Percentiles rank a stretch among this genome's conserved stretches.
Evolutionary conservation across 257 asterid species (phyloP).

Genomic region (Solanum phureja): DNA sequence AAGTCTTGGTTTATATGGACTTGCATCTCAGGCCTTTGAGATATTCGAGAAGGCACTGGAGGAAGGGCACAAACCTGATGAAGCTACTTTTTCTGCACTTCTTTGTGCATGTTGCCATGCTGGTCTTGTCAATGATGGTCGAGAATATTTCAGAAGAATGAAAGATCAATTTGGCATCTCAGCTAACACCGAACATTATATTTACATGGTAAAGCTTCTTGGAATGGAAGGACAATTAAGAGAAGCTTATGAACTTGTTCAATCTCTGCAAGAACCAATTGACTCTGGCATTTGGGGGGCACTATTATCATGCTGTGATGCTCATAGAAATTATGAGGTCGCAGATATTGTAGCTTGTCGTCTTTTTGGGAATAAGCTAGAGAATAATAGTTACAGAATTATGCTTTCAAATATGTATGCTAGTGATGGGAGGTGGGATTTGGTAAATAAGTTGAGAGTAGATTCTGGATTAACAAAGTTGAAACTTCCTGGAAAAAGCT

Average conservation of each 20-base stretch:
- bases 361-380: constrained; percentile 18
- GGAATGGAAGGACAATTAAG: constrained; percentile 64
- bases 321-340: constrained; percentile 34
- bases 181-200: constrained; percentile 52
- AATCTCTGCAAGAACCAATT: constrained; percentile 33
- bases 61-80: constrained; percentile 49
- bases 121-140: constrained; percentile 53
- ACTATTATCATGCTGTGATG: constrained; percentile 58
- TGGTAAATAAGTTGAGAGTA: constrained; percentile 48
- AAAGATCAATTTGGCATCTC: constrained; percentile 31
- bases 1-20: constrained; percentile 60
- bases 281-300: constrained; percentile 71
- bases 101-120: constrained; percentile 76
- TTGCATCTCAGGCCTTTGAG: constrained; percentile 38
- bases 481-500: constrained; percentile 56
- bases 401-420: constrained; percentile 72
- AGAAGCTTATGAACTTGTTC: constrained; percentile 54
- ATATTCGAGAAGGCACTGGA: constrained; percentile 35
- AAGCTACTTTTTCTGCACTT: constrained; percentile 52
- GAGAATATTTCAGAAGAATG: constrained; percentile 44
- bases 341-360: constrained; percentile 29
- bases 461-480: constrained; percentile 16
- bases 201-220: constrained; percentile 78
- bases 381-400: constrained; percentile 32
- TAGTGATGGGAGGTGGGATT: constrained; percentile 61